Conservation (phyloP, 208 protist genomes). For the Acanthamoeba sp. region DNA sequence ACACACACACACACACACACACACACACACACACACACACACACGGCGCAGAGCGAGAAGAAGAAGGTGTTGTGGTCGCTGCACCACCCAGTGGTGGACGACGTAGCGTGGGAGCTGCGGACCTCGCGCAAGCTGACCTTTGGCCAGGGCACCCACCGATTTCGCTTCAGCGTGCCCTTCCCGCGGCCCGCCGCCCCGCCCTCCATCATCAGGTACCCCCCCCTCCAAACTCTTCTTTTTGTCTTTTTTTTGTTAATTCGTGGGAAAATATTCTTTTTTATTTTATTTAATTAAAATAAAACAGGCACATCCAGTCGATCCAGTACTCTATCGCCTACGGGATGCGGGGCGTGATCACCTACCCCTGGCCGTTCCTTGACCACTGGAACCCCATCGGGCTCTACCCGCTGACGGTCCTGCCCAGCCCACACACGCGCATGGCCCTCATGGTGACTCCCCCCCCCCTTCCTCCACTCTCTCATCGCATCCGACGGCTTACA, state of each 20-base stretch:
- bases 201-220: not conserved
- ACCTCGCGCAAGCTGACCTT: not conserved
- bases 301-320: not conserved
- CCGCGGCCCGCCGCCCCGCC: too few relatives aligned
- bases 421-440: not conserved
- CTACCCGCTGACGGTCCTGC: not conserved
- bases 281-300: too few relatives aligned
- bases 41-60: not conserved
- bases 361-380: not conserved
- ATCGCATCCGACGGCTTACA: too few relatives aligned
- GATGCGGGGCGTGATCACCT: not conserved
- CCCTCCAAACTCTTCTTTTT: too few relatives aligned
- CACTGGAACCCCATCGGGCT: not conserved
- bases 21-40: too few relatives aligned
- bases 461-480: constrained; percentile 73
- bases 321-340: not conserved
- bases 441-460: constrained; percentile 84
- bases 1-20: not conserved
- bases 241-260: too few relatives aligned
- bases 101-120: not conserved
- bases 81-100: not conserved
- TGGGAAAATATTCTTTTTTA: too few relatives aligned
- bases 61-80: not conserved
- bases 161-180: not conserved
- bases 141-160: not conserved